A percentile compares a stretch with the other conserved stretches of the same genome.
phyloP scores from a whole-genome alignment of 2,329 filamentous ascomycete genomes.

The Talaromyces sp. region DNA sequence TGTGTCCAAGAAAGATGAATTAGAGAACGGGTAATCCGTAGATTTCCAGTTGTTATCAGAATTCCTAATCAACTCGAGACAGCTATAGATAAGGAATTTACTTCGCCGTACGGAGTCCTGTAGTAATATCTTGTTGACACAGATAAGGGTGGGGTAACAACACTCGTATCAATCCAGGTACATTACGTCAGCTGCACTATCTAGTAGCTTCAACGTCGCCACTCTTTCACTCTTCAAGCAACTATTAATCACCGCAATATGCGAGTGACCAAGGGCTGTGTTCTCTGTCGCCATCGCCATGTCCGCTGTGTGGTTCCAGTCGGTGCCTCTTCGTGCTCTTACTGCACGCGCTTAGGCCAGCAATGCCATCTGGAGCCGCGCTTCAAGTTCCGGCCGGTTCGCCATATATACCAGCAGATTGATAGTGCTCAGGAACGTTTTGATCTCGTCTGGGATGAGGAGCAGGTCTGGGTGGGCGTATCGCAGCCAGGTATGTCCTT shows the following conservation, averaged over 20 bases:
- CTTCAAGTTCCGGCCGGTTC: conserved; percentile 28
- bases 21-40: too few species aligned
- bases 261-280: conserved; percentile 21
- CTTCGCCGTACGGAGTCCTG: not conserved
- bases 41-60: conserved; percentile 47
- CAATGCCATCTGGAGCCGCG: conserved; percentile 27
- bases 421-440: conserved; percentile 21
- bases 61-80: not conserved
- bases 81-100: not conserved
- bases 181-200: not conserved
- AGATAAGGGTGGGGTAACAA: not conserved
- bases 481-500: conserved; percentile 19
- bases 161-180: not conserved
- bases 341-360: conserved; percentile 23
- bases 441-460: conserved; percentile 25
- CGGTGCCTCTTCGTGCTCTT: conserved; percentile 23
- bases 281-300: conserved; percentile 30
- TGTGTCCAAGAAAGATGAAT: not conserved
- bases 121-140: not conserved
- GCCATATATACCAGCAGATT: conserved; percentile 28
- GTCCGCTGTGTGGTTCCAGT: conserved; percentile 25
- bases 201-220: not conserved
- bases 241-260: not conserved
- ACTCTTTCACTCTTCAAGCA: not conserved
- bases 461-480: conserved; percentile 28